Evolutionary conservation across 1,284 basidiomycete species (phyloP), one percentile per base, ranked within the genome.

Genomic region (Hypsizygus ulmarius): DNA sequence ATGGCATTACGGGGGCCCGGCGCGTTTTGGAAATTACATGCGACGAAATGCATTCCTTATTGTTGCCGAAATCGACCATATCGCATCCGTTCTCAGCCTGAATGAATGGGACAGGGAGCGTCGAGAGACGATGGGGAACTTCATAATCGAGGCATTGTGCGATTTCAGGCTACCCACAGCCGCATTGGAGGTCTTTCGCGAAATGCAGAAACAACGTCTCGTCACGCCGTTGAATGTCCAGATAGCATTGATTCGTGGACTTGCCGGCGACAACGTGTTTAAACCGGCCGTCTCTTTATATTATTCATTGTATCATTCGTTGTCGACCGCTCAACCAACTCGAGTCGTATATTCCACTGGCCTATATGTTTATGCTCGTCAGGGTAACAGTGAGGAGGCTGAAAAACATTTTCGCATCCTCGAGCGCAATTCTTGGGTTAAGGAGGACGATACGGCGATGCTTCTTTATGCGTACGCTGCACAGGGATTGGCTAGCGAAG

Each of bases 391-490:
- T 11, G 55, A 53, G 11, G 64, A 64, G 9, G 73, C 79, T 0
- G 64, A 81, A 45, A 56, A 66, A 18, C 73, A 69, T 54, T 84
- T 73, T 54, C 53, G 65, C 32, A 56, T 56, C 5, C 63, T 83
- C 32, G 47, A 56, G 7, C 58, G 64, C 11, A 58, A 59, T 18
- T 56, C 63, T 3, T 60, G 60, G 53, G 63, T 65, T 21, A 51
- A 58, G 1, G 39, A 57, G 2, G 51, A 59, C 14, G 72, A 75
- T 43, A 68, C 68, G 36, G 68, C 67, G 16, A 68, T 75, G 60
- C 59, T 81, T 21, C 68, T 90, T 60, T 77, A 80, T 48, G 71
- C 75, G 0, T 73, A 81, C 59, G 81, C 82, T 3, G 63, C 71
- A 34, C 58, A 66, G 9, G 77, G 77, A 12, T 64, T 71, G 29